phyloP scores from a whole-genome alignment of 495 filamentous ascomycete species.

The Cudoniella acicularis region DNA sequence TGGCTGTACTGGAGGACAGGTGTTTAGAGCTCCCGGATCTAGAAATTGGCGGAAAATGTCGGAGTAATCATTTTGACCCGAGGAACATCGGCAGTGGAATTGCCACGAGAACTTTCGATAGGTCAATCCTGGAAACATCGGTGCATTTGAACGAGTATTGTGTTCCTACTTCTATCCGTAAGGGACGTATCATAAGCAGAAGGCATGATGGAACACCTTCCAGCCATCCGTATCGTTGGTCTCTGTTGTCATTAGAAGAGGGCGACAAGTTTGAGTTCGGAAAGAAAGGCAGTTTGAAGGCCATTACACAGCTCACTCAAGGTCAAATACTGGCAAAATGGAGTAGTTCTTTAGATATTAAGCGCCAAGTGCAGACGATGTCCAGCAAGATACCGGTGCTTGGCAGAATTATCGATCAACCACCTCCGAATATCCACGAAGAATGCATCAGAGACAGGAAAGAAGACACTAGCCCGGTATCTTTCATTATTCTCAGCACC shows the following conservation, averaged over 20 bases:
- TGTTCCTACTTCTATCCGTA: not conserved
- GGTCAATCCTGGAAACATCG: not conserved
- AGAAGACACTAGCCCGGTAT: too few species aligned
- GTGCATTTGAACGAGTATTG: not conserved
- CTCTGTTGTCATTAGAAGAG: not conserved
- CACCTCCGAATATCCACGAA: too few species aligned
- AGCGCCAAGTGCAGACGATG: too few species aligned
- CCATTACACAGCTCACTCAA: not conserved
- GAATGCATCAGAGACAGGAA: too few species aligned
- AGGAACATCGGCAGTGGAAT: not conserved
- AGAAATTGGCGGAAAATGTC: not conserved
- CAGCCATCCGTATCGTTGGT: not conserved
- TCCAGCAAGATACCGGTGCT: too few species aligned
- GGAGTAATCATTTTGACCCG: not conserved
- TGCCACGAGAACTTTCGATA: not conserved
- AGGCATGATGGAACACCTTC: not conserved
- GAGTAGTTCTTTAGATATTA: too few species aligned
- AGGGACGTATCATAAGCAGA: not conserved
- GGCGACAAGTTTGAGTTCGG: constrained; percentile 2
- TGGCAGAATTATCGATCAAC: too few species aligned
- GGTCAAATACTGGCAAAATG: not conserved
- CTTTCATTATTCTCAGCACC: too few species aligned
- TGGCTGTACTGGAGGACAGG: not conserved
- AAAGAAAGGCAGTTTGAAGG: not conserved
- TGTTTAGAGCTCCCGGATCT: not conserved